Conservation (phyloP, 495 filamentous ascomycete species). For the Pyrenula aspistea region DNA sequence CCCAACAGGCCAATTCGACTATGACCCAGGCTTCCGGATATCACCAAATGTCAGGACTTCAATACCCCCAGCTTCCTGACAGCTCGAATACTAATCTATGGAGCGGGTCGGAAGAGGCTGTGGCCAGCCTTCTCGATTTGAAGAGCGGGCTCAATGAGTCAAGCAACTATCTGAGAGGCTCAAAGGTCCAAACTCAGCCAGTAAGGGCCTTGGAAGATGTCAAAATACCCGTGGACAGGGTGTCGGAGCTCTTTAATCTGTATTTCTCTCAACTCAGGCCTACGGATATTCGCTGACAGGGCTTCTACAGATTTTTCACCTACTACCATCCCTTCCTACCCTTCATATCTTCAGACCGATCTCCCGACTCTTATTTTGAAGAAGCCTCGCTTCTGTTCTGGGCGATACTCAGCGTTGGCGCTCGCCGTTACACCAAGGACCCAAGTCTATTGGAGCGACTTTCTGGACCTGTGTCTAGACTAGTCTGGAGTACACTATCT, state of each 20-base stretch:
- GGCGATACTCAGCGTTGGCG: constrained; percentile 73
- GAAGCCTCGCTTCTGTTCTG: constrained; percentile 72
- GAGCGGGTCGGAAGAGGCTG: constrained; percentile 64
- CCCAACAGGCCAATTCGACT: constrained; percentile 24
- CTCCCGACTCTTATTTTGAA: constrained; percentile 64
- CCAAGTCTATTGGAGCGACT: constrained; percentile 55
- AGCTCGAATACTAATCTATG: constrained; percentile 19
- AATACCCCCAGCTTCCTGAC: constrained; percentile 1
- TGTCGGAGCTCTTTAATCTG: constrained; percentile 64
- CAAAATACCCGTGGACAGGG: constrained; percentile 56
- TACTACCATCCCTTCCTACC: constrained; percentile 79
- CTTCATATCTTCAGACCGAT: constrained; percentile 58
- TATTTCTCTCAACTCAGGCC: constrained; percentile 16
- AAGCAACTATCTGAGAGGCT: constrained; percentile 28
- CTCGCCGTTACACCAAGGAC: constrained; percentile 59
- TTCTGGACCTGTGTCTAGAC: constrained; percentile 55
- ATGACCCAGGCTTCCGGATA: neutral
- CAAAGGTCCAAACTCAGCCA: constrained; percentile 16
- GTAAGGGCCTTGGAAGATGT: constrained; percentile 58
- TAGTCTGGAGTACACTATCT: constrained; percentile 73
- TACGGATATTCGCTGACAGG: constrained; percentile 3
- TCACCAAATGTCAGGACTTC: constrained; percentile 6
- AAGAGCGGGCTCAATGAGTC: constrained; percentile 41
- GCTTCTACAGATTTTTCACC: constrained; percentile 49
- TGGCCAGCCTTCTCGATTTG: constrained; percentile 69